Evolutionary conservation across 805 yeast species (phyloP).

Genomic region (Suhomyces vadensis): DNA sequence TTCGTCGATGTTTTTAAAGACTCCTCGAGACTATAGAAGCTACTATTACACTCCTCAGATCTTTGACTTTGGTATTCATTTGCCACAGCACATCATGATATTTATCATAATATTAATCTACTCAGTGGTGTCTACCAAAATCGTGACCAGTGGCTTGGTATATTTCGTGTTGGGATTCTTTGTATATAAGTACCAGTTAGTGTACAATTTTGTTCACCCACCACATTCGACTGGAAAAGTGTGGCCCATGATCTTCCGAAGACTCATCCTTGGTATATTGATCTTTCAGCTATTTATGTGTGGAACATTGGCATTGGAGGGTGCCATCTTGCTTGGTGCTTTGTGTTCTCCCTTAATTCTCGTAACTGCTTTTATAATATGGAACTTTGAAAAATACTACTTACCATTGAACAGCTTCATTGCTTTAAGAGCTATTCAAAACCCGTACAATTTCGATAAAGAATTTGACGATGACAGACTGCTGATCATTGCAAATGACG

Average conservation of each 20-base stretch:
- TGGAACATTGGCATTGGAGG: slow-evolving; percentile 62
- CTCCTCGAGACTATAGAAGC: slow-evolving; percentile 54
- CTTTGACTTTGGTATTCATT: slow-evolving; percentile 60
- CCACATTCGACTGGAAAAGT: slow-evolving; percentile 67
- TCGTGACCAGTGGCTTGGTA: slow-evolving; percentile 56
- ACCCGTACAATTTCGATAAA: slow-evolving; percentile 40
- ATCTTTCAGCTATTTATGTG: slow-evolving; percentile 63
- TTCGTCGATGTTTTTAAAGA: slow-evolving; percentile 40
- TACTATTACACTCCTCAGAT: slow-evolving; percentile 57
- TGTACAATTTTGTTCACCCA: slow-evolving; percentile 62
- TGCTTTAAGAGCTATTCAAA: slow-evolving; percentile 58
- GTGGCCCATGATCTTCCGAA: slow-evolving; percentile 62
- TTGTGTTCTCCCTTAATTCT: slow-evolving; percentile 51
- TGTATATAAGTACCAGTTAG: slow-evolving; percentile 61
- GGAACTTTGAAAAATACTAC: slow-evolving; percentile 56
- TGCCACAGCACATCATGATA: slow-evolving; percentile 62
- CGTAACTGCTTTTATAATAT: slow-evolving; percentile 44
- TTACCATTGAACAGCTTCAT: slow-evolving; percentile 55
- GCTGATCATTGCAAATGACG: slow-evolving; percentile 6
- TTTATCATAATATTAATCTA: slow-evolving; percentile 60
- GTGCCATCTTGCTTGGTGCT: slow-evolving; percentile 51
- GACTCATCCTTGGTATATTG: slow-evolving; percentile 55
- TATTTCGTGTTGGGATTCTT: slow-evolving; percentile 58
- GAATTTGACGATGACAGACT: slow-evolving; percentile 41
- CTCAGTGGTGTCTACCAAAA: slow-evolving; percentile 61